These are phyloP conservation scores for Cadophora sp. DNA, from an alignment of 2,329 filamentous ascomycete species.

Conservation along the genomic window DNA sequence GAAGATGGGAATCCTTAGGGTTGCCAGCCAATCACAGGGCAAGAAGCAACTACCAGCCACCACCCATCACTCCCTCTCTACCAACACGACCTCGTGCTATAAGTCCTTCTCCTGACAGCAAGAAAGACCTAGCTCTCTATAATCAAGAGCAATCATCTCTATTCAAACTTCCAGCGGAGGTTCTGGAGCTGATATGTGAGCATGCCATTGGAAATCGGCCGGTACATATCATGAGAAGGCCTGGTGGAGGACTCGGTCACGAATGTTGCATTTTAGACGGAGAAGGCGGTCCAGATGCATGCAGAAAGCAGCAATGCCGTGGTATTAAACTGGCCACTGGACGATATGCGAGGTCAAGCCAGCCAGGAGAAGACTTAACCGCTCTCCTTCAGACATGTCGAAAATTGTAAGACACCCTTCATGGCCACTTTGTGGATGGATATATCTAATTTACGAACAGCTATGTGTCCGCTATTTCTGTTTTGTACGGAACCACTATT, in stretches of 20 bases:
- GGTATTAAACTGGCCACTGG: slow-evolving; percentile 34
- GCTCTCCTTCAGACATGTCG: slow-evolving; percentile 37
- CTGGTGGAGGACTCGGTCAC: slow-evolving; percentile 24
- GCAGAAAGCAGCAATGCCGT: slow-evolving; percentile 28
- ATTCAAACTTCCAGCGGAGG: slow-evolving; percentile 25
- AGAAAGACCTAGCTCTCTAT: background rate
- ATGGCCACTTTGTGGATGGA: background rate
- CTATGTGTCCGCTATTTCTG: slow-evolving; percentile 35
- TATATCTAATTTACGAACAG: slow-evolving; percentile 20
- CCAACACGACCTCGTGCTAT: slow-evolving; percentile 24
- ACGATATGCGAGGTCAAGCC: slow-evolving; percentile 11
- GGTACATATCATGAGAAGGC: slow-evolving; percentile 34
- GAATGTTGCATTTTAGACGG: slow-evolving; percentile 19
- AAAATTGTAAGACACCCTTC: slow-evolving; percentile 30
- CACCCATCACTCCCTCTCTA: slow-evolving; percentile 17
- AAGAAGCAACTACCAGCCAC: slow-evolving; percentile 26
- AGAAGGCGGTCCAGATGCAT: slow-evolving; percentile 19
- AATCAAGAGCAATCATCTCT: slow-evolving; percentile 28
- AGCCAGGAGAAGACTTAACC: slow-evolving; percentile 22
- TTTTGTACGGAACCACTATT: slow-evolving; percentile 38
- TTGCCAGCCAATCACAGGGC: background rate
- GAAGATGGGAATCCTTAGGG: slow-evolving; percentile 1
- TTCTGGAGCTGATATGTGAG: slow-evolving; percentile 31
- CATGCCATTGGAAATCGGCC: slow-evolving; percentile 30
- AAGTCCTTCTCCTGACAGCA: slow-evolving; percentile 21